Evolutionary conservation across 768 basidiomycete species (phyloP), one percentile per base, ranked within the genome.

Genomic region (Coprinellus micaceus): DNA sequence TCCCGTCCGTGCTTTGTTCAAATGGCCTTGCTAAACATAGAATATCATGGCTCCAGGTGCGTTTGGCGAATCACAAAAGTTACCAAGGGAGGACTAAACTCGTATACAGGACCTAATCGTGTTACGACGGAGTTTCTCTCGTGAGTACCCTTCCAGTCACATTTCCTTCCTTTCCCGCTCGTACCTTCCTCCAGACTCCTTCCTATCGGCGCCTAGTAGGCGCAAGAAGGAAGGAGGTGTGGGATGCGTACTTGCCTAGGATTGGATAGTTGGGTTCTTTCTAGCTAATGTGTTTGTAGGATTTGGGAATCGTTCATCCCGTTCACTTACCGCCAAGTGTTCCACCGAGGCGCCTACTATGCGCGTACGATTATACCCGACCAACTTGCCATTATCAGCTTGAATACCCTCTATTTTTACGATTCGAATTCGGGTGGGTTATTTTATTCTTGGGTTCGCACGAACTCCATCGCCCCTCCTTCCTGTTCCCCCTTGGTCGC

Each of bases 381-480:
- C 59, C 64, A 82, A 54, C 63, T 94, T 37, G 91, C 89, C 11
- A 89, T 86, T 48, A 85, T 97, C 65, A 88, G 87, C 61, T 74
- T 95, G 51, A 97, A 94, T 69, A 94, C 93, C 0, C 81, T 95
- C 73, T 95, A 91, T 72, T 94, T 91, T 74, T 95, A 89, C 69
- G 89, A 91, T 67, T 85, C 88, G 13, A 94, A 94, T 70, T 89
- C 90, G 75, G 87, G 91, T 88, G 52, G 56, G 75, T 61, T 44
- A 17, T 39, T 56, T 40, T 19, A 41, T n/a, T n/a, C n/a, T n/a
- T n/a, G n/a, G n/a, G n/a, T n/a, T n/a, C n/a, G n/a, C n/a, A n/a
- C n/a, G n/a, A n/a, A n/a, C n/a, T n/a, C n/a, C n/a, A n/a, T n/a
- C n/a, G n/a, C n/a, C n/a, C n/a, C n/a, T n/a, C n/a, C n/a, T n/a